Evolutionary conservation across 805 yeast genomes (phyloP).

Genomic region (Huiozyma naganishii): DNA sequence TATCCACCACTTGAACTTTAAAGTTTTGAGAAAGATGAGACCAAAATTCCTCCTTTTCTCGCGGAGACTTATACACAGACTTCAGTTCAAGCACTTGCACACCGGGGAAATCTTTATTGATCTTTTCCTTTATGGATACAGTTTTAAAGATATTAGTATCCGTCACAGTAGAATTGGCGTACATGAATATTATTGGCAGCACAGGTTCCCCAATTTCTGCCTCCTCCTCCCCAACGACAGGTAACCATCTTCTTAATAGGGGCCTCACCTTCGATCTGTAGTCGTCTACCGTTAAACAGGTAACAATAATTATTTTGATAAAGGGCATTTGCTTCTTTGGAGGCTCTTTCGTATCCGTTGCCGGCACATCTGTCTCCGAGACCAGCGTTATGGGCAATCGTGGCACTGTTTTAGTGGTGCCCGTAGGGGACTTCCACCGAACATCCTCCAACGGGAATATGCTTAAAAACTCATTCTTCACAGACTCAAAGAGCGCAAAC

Average conservation of each 20-base stretch:
- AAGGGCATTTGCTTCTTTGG: conserved; percentile 32
- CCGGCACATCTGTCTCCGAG: conserved; percentile 9
- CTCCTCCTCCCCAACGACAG: conserved; percentile 6
- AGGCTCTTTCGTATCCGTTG: neutral
- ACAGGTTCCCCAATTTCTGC: neutral
- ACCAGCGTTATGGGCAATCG: conserved; percentile 15
- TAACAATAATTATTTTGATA: conserved; percentile 57
- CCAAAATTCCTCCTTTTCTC: conserved; percentile 25
- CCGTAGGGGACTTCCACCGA: conserved; percentile 24
- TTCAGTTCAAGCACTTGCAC: conserved; percentile 21
- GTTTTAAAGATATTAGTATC: conserved; percentile 26
- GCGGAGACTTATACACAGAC: conserved; percentile 25
- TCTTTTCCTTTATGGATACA: conserved; percentile 23
- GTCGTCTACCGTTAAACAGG: conserved; percentile 55
- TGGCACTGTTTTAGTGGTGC: conserved; percentile 17
- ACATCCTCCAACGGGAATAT: conserved; percentile 23
- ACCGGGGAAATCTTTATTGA: conserved; percentile 24
- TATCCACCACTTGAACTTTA: conserved; percentile 14
- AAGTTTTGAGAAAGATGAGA: conserved; percentile 15
- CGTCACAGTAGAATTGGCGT: conserved; percentile 22
- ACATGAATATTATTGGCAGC: conserved; percentile 18
- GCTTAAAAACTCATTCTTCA: conserved; percentile 20
- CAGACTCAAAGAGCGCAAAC: conserved; percentile 23
- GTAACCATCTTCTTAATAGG: conserved; percentile 70
- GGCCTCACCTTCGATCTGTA: conserved; percentile 78